phyloP scores from a whole-genome alignment of 257 asterid species.

The Penstemon barbatus region DNA sequence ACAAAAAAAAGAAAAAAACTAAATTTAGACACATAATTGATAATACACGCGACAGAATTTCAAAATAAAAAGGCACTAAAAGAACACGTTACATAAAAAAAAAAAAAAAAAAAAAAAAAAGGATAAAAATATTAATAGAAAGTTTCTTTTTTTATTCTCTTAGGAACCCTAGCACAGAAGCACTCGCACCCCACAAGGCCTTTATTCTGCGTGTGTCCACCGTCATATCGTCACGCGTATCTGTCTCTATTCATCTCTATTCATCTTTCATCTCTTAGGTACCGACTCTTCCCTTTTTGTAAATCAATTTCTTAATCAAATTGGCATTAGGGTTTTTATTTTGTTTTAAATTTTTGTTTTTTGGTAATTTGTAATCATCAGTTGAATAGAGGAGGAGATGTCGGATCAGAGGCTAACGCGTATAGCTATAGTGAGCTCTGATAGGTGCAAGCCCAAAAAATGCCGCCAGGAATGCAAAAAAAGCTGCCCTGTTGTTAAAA shows the following conservation, averaged over 20 bases:
- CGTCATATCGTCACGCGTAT: constrained; percentile 25
- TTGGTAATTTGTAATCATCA: background rate
- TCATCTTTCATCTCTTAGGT: constrained; percentile 31
- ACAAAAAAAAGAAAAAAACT: background rate
- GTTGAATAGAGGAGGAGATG: constrained; percentile 8
- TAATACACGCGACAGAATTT: too few species aligned
- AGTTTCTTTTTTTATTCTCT: constrained; percentile 7
- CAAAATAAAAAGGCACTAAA: background rate
- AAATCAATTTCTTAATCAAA: background rate
- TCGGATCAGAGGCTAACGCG: constrained; percentile 70
- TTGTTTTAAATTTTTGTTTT: background rate
- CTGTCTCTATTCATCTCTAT: constrained; percentile 29
- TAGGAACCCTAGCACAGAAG: constrained; percentile 32
- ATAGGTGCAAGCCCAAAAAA: constrained; percentile 94
- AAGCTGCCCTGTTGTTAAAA: constrained; percentile 95
- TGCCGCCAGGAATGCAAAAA: constrained; percentile 94
- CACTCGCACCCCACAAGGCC: background rate
- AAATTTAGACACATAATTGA: background rate
- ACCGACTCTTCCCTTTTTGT: constrained; percentile 1
- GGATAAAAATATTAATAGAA: background rate
- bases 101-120: background rate
- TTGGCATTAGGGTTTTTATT: background rate
- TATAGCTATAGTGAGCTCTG: constrained; percentile 91
- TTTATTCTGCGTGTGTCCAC: constrained; percentile 28
- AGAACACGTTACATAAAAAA: background rate